Evolutionary conservation across 805 yeast species (phyloP).

Genomic region (Phaffomyces opuntiae): DNA sequence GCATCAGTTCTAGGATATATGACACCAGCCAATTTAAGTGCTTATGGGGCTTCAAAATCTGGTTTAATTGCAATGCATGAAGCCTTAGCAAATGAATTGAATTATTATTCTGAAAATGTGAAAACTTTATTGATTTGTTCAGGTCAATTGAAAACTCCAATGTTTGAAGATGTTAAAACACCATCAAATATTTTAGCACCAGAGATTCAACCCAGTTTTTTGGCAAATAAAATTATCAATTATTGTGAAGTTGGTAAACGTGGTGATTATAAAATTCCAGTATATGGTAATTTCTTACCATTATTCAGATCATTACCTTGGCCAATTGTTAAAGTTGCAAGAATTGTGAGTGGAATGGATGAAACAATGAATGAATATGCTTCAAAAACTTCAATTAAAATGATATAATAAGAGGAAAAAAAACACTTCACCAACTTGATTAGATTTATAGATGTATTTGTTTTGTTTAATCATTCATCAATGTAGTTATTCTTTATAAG

Average conservation of each 20-base stretch:
- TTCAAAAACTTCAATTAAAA: background rate
- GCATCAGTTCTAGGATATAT: constrained; percentile 82
- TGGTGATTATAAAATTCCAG: constrained; percentile 67
- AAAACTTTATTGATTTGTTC: constrained; percentile 77
- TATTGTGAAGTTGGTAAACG: constrained; percentile 55
- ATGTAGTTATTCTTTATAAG: constrained; percentile 45
- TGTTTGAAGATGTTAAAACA: constrained; percentile 69
- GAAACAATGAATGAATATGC: constrained; percentile 27
- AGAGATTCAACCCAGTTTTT: constrained; percentile 58
- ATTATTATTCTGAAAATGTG: constrained; percentile 46
- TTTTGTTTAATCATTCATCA: constrained; percentile 22
- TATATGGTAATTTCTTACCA: constrained; percentile 72
- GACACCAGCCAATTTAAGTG: constrained; percentile 71
- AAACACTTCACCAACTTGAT: too few species aligned
- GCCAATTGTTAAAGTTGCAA: constrained; percentile 42
- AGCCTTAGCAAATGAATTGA: constrained; percentile 64
- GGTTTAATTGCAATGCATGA: constrained; percentile 83
- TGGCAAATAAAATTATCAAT: constrained; percentile 51
- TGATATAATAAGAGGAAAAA: too few species aligned
- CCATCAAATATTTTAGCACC: constrained; percentile 81
- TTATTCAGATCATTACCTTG: constrained; percentile 64
- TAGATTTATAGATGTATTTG: too few species aligned
- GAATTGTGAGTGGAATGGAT: constrained; percentile 41
- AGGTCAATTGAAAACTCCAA: constrained; percentile 71
- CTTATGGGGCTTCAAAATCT: constrained; percentile 88